phyloP scores from a whole-genome alignment of 2,329 filamentous ascomycete genomes.

The Ambrosiella xylebori region DNA sequence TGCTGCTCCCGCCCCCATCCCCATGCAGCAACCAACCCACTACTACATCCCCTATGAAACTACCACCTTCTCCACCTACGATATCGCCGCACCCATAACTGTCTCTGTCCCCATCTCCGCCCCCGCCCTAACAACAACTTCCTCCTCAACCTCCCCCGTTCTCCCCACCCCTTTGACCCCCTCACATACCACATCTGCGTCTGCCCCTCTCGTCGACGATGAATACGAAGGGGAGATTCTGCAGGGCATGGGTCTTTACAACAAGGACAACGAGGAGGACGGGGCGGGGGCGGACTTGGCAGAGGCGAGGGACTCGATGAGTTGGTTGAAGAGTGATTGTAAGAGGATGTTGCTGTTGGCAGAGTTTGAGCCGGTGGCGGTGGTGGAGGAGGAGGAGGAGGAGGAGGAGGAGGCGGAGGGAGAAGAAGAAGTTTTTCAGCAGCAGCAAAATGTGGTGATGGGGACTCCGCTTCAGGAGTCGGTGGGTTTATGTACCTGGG shows the following conservation, averaged over 20 bases:
- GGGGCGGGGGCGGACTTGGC: slow-evolving; percentile 25
- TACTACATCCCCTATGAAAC: background rate
- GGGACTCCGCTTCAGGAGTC: too few relatives aligned
- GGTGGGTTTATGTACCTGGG: too few relatives aligned
- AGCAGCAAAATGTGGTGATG: background rate
- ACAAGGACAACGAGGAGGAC: slow-evolving; percentile 48
- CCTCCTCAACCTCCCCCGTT: background rate
- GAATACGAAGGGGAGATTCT: slow-evolving; percentile 53
- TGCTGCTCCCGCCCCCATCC: background rate
- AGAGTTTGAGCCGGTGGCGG: slow-evolving; percentile 54
- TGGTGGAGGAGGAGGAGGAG: slow-evolving; percentile 38
- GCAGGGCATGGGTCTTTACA: slow-evolving; percentile 70
- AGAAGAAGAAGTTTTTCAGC: slow-evolving; percentile 22
- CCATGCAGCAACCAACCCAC: background rate
- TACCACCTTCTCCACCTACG: slow-evolving; percentile 3
- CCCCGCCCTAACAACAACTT: background rate
- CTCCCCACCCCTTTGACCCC: background rate
- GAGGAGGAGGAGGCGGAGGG: slow-evolving; percentile 27
- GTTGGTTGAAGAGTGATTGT: slow-evolving; percentile 40
- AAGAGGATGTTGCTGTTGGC: slow-evolving; percentile 72
- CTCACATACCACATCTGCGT: background rate
- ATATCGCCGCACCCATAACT: background rate
- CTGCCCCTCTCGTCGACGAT: slow-evolving; percentile 24
- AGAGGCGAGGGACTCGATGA: slow-evolving; percentile 37
- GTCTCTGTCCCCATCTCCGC: background rate